Conservation (phyloP, 108 stramenopile genomes). For the Aurantiochytrium sp. region DNA sequence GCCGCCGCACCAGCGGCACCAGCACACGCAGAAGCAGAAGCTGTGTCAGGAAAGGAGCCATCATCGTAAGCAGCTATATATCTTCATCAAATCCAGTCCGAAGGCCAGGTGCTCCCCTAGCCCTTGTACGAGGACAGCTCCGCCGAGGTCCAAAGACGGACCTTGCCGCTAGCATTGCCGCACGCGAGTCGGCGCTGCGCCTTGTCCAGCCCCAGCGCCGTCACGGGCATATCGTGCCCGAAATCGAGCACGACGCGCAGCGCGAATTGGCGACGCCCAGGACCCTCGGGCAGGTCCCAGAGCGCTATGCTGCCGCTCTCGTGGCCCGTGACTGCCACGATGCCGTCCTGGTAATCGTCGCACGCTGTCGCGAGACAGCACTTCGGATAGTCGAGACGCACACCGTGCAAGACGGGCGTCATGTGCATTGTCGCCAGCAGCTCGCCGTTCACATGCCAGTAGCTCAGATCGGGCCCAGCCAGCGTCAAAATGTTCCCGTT, state of each 20-base stretch:
- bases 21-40: too few relatives aligned
- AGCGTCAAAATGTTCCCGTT: not conserved
- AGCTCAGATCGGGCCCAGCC: not conserved
- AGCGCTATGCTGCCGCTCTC: not conserved
- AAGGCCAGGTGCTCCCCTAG: not conserved
- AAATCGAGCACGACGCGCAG: not conserved
- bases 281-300: not conserved
- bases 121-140: not conserved
- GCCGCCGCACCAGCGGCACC: too few relatives aligned
- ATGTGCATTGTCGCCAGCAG: not conserved
- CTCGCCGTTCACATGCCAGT: conserved; percentile 13
- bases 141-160: not conserved
- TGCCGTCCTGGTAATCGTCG: conserved; percentile 27
- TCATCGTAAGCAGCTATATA: too few relatives aligned
- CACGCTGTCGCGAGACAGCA: not conserved
- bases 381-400: not conserved
- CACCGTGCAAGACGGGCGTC: not conserved
- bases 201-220: not conserved
- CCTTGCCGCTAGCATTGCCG: not conserved
- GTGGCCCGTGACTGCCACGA: not conserved
- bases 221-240: not conserved
- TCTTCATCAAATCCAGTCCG: too few relatives aligned
- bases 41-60: too few relatives aligned
- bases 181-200: conserved; percentile 21
- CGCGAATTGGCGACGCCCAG: not conserved